Evolutionary conservation across 768 basidiomycete genomes (phyloP).

Genomic region (Kwoniella pini): DNA sequence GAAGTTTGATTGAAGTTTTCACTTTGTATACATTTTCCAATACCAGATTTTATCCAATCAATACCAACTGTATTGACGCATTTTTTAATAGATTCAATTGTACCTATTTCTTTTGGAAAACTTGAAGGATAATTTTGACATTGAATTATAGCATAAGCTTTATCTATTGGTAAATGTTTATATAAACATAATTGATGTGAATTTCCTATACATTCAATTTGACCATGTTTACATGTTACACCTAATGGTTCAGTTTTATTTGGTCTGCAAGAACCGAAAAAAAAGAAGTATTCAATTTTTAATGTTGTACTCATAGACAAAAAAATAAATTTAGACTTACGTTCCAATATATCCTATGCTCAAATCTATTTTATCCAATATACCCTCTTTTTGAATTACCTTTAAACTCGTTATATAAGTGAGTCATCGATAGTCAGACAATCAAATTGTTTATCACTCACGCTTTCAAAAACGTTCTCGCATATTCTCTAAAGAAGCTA

Average conservation of each 20-base stretch:
- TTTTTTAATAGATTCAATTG: constrained; percentile 63
- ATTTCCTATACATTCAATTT: constrained; percentile 76
- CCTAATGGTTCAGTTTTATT: constrained; percentile 56
- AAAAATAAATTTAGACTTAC: constrained; percentile 57
- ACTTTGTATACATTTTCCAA: constrained; percentile 60
- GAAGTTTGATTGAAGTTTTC: constrained; percentile 1
- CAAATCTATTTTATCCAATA: constrained; percentile 67
- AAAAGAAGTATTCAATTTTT: neutral
- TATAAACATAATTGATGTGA: constrained; percentile 78
- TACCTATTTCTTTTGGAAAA: constrained; percentile 64
- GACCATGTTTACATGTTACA: constrained; percentile 78
- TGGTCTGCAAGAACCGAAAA: constrained; percentile 1
- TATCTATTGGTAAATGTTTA: constrained; percentile 51
- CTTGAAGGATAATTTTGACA: constrained; percentile 33
- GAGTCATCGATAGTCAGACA: neutral
- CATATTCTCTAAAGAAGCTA: constrained; percentile 60
- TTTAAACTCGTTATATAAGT: constrained; percentile 55
- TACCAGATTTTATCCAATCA: constrained; percentile 67
- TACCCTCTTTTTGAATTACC: constrained; percentile 59
- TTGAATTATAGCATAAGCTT: constrained; percentile 28
- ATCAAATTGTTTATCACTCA: constrained; percentile 46
- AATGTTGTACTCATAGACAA: neutral
- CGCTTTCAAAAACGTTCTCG: constrained; percentile 73
- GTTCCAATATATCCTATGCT: constrained; percentile 71
- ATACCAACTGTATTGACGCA: constrained; percentile 69